Base-by-base conservation (phyloP, 164 flowering plant genomes). In the Berberis vulgaris region DNA sequence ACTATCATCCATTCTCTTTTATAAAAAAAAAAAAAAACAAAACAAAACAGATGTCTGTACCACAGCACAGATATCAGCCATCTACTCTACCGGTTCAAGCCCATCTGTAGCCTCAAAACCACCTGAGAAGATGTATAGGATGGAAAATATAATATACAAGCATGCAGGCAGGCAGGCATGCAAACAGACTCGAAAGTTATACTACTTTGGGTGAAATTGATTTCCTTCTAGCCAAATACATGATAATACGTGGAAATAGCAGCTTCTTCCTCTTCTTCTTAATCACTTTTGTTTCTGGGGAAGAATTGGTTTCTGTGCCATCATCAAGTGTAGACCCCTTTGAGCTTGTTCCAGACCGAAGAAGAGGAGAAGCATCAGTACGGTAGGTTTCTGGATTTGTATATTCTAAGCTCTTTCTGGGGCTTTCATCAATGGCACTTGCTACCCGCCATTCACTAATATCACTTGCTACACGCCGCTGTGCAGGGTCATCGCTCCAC, bases 401-500 rank as follows among this genome's bases (percentile, higher is more conserved):
- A 49, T 75, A 84, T 60, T 79, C 85, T 43, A 73, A 58, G 62
- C 83, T 80, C 57, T 42, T 60, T 52, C 70, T 69, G 2, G 84
- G 81, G 65, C 81, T 79, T 64, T 50, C 70, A 7, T 13, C 54
- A 1, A 74, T 67, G 41, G 72, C 76, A 2, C 43, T 65, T 2
- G 10, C 76, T 26, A 26, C 26, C 26, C 26, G 26, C n/a, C 61
- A 74, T 11, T 73, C 82, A 69, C 62, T 69, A 45, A 82, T 52
- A 41, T 84, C 87, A 55, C 69, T 73, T 42, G 84, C 83, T 81
- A 78, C 87, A 43, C 96, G 73, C 26, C 77, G 72, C 59, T 83
- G 89, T 72, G 85, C 95, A 38, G 82, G 84, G 60, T 88, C 91
- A 11, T 89, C 78, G 75, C 98, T 79, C 98, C 98, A 87, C 65